A percentile compares a stretch with the other conserved stretches of the same genome.
Conservation (phyloP, 2,329 filamentous ascomycete species). For the Beauveria asiatica region DNA sequence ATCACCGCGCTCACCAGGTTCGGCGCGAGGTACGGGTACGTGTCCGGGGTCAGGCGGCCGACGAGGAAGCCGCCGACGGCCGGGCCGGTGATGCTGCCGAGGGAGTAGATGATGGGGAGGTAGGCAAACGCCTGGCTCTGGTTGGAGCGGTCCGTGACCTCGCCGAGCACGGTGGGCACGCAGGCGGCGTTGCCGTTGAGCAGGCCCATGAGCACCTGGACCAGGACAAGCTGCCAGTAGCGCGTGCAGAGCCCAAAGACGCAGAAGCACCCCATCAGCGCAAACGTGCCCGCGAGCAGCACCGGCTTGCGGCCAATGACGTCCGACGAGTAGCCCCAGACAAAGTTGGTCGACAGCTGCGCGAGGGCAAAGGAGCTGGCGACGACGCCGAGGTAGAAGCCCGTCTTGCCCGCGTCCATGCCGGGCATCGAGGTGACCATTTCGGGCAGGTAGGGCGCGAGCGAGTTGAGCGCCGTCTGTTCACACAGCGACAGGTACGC, state of each 20-base stretch:
- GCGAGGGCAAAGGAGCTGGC: conserved; percentile 88
- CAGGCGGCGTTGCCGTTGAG: conserved; percentile 94
- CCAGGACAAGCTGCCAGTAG: conserved; percentile 75
- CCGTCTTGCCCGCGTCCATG: conserved; percentile 61
- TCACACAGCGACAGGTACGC: conserved; percentile 86
- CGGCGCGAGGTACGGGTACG: conserved; percentile 76
- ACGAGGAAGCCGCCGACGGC: conserved; percentile 83
- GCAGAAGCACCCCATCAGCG: conserved; percentile 73
- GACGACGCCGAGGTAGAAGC: conserved; percentile 82
- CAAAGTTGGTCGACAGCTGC: conserved; percentile 83
- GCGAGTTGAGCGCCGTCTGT: conserved; percentile 94
- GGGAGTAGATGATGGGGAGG: conserved; percentile 88
- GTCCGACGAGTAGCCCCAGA: conserved; percentile 50
- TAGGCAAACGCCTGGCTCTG: conserved; percentile 92
- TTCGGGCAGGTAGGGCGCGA: conserved; percentile 86
- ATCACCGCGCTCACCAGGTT: conserved; percentile 72
- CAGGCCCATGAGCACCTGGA: conserved; percentile 84
- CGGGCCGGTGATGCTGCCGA: conserved; percentile 88
- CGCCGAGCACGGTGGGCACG: conserved; percentile 86
- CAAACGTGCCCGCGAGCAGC: conserved; percentile 68
- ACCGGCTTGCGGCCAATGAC: conserved; percentile 65
- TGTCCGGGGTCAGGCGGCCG: conserved; percentile 45
- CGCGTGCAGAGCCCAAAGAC: conserved; percentile 79
- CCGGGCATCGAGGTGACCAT: conserved; percentile 86
- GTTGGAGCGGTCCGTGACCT: conserved; percentile 91